These are phyloP conservation scores for Chytridiales sp. DNA, from an alignment of 371 early-diverging fungal species.

Conservation along the genomic window DNA sequence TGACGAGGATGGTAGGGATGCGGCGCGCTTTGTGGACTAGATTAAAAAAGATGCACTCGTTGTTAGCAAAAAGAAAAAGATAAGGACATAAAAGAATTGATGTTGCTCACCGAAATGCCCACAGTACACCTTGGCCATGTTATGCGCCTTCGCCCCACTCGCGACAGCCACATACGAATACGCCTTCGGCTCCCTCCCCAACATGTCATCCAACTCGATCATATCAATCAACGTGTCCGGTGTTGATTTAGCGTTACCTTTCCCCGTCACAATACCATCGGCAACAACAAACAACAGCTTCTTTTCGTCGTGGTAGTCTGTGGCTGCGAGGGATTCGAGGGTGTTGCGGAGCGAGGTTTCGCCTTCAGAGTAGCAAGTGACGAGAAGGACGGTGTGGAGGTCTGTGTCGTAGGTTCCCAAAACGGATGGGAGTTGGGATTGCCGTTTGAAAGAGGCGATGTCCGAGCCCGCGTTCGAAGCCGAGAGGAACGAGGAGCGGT, in stretches of 20 bases:
- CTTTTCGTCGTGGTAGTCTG: constrained; percentile 83
- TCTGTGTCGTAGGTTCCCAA: constrained; percentile 28
- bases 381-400: constrained; percentile 67
- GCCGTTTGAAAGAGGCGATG: constrained; percentile 38
- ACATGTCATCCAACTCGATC: constrained; percentile 27
- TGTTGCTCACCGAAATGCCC: constrained; percentile 88
- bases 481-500: background rate
- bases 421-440: constrained; percentile 15
- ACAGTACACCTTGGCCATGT: constrained; percentile 89
- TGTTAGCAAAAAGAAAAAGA: constrained; percentile 3
- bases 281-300: constrained; percentile 73
- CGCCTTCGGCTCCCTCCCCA: constrained; percentile 45
- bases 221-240: constrained; percentile 42
- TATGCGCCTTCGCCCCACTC: constrained; percentile 81
- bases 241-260: constrained; percentile 40
- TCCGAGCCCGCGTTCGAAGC: constrained; percentile 21
- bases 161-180: constrained; percentile 88
- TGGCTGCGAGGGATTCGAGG: constrained; percentile 84
- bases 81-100: constrained; percentile 31
- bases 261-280: constrained; percentile 49
- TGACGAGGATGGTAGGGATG: constrained; percentile 87
- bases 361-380: constrained; percentile 57
- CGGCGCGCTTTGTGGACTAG: too few species aligned
- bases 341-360: constrained; percentile 82
- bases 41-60: constrained; percentile 61